Evolutionary conservation across 1,284 basidiomycete genomes (phyloP).

Genomic region (Hypsizygus ulmarius): DNA sequence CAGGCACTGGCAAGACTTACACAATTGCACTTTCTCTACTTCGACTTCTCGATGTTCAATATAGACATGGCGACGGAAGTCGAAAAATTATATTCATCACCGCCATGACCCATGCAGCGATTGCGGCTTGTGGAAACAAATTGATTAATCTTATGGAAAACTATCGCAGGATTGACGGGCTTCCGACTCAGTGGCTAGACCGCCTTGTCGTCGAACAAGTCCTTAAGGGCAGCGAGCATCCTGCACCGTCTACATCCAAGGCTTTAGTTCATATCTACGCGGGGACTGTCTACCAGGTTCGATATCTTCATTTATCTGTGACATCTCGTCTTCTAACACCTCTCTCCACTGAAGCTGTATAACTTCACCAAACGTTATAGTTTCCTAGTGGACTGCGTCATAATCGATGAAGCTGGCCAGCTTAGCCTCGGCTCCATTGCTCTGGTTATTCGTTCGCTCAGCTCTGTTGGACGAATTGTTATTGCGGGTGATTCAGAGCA

Average conservation of each 20-base stretch:
- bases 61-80: slow-evolving; percentile 25
- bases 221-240: slow-evolving; percentile 36
- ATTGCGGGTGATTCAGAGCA: slow-evolving; percentile 52
- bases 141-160: slow-evolving; percentile 33
- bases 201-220: slow-evolving; percentile 40
- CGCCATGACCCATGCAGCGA: slow-evolving; percentile 50
- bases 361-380: slow-evolving; percentile 40
- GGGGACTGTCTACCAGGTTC: slow-evolving; percentile 47
- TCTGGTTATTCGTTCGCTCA: slow-evolving; percentile 42
- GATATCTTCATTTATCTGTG: neutral
- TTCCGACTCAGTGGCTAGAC: slow-evolving; percentile 39
- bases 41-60: slow-evolving; percentile 40
- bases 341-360: slow-evolving; percentile 32
- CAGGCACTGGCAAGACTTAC: slow-evolving; percentile 50
- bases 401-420: slow-evolving; percentile 51
- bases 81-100: slow-evolving; percentile 43
- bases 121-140: slow-evolving; percentile 43
- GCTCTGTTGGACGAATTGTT: slow-evolving; percentile 36
- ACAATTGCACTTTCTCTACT: slow-evolving; percentile 46
- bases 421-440: slow-evolving; percentile 43
- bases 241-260: slow-evolving; percentile 26
- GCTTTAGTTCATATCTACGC: slow-evolving; percentile 36
- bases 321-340: neutral
- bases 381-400: slow-evolving; percentile 39
- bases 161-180: slow-evolving; percentile 35